Conservation (phyloP, 192 early-diverging fungal genomes). For the Mortierella claussenii region DNA sequence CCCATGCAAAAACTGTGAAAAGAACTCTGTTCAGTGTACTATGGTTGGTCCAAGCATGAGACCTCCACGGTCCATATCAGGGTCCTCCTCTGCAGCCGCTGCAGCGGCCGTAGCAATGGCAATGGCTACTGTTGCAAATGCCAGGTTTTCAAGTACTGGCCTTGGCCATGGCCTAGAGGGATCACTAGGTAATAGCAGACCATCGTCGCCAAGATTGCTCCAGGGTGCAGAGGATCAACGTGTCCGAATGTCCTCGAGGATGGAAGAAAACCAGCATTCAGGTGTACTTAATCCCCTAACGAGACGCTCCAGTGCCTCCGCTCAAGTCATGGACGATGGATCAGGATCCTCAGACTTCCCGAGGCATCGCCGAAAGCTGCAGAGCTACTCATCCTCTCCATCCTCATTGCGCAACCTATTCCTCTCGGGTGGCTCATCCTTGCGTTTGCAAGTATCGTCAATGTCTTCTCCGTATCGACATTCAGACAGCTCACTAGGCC, state of each 20-base stretch:
- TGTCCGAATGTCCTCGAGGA: neutral
- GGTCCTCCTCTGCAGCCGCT: constrained; percentile 39
- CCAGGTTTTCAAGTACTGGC: constrained; percentile 5
- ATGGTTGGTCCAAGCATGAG: constrained; percentile 49
- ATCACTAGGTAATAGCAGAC: neutral
- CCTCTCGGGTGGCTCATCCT: neutral
- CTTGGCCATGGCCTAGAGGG: constrained; percentile 8
- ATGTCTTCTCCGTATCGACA: constrained; percentile 1
- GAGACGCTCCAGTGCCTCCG: constrained; percentile 14
- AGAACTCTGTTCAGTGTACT: constrained; percentile 34
- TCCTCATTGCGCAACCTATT: constrained; percentile 21
- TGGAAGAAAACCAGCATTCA: constrained; percentile 17
- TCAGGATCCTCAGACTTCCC: constrained; percentile 10
- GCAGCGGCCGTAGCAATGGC: constrained; percentile 41
- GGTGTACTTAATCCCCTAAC: neutral
- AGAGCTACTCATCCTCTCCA: constrained; percentile 27
- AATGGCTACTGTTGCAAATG: constrained; percentile 37
- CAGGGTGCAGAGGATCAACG: constrained; percentile 20
- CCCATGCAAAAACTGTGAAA: constrained; percentile 44
- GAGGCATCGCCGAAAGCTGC: constrained; percentile 16
- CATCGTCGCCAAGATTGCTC: neutral
- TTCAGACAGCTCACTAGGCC: neutral
- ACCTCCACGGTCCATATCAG: constrained; percentile 32
- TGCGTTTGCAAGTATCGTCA: neutral
- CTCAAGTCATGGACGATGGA: constrained; percentile 9